These are phyloP conservation scores for Isatis tinctoria DNA, from an alignment of 345 rosid genomes.

Conservation along the genomic window DNA sequence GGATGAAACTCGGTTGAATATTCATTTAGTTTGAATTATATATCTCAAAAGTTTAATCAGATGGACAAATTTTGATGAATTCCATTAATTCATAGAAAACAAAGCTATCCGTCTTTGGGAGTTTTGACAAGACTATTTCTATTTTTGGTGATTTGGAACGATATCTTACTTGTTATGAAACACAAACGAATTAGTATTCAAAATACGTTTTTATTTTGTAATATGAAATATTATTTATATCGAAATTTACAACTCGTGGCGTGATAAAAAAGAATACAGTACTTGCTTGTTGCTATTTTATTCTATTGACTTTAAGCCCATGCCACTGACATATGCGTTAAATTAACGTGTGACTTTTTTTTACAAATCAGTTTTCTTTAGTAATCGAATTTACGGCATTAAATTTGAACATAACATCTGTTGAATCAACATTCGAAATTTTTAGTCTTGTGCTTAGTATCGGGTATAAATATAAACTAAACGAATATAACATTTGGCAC, in stretches of 20 bases:
- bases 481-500: not conserved
- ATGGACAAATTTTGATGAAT: not conserved
- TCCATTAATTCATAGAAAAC: not conserved
- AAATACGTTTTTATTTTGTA: not conserved
- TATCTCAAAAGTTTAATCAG: not conserved
- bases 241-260: not conserved
- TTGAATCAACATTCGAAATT: not conserved
- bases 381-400: not conserved
- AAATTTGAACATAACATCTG: not conserved
- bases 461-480: not conserved
- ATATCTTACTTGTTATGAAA: not conserved
- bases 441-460: not conserved
- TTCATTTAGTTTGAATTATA: not conserved
- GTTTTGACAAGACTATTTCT: conserved; percentile 10
- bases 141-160: not conserved
- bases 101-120: not conserved
- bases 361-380: not conserved
- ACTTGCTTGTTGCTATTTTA: conserved; percentile 5
- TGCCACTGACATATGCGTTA: conserved; percentile 19
- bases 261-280: conserved; percentile 8
- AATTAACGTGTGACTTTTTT: not conserved
- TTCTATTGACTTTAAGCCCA: conserved; percentile 10
- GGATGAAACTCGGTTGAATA: not conserved
- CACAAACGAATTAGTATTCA: not conserved
- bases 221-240: not conserved